A percentile compares a stretch with the other conserved stretches of the same genome.
These are phyloP conservation scores for Plantago lanceolata DNA, from an alignment of 305 asterid species.

Conservation along the genomic window DNA sequence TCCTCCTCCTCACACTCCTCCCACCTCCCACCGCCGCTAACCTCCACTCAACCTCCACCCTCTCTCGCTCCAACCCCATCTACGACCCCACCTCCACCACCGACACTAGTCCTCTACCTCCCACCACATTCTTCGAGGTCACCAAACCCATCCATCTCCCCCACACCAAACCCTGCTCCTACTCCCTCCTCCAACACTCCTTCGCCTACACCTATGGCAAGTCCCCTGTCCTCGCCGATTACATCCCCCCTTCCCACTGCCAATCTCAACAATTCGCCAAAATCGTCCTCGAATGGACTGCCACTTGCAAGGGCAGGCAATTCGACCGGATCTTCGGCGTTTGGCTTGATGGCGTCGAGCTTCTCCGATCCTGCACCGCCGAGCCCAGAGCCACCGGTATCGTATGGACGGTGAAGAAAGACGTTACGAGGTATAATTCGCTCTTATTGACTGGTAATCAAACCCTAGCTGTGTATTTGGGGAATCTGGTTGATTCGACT, in stretches of 20 bases:
- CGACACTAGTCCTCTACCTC: constrained; percentile 22
- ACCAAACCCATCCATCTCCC: constrained; percentile 67
- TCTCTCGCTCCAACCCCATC: constrained; percentile 34
- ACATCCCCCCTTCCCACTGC: constrained; percentile 59
- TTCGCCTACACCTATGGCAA: constrained; percentile 65
- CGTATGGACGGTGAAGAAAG: constrained; percentile 73
- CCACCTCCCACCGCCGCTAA: constrained; percentile 43
- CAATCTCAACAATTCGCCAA: constrained; percentile 39
- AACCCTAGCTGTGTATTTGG: constrained; percentile 63
- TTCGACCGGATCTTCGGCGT: constrained; percentile 84
- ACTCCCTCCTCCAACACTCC: constrained; percentile 53
- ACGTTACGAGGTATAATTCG: constrained; percentile 71
- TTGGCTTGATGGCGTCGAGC: constrained; percentile 89
- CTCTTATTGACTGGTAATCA: constrained; percentile 44
- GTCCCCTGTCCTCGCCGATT: constrained; percentile 61
- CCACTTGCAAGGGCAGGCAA: constrained; percentile 73
- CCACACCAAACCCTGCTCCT: constrained; percentile 55
- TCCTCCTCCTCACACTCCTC: constrained; percentile 39
- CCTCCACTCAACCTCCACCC: constrained; percentile 36
- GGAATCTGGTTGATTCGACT: constrained; percentile 61
- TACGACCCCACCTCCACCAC: constrained; percentile 26
- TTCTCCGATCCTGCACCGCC: constrained; percentile 84
- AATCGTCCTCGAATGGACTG: constrained; percentile 74
- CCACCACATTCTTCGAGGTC: constrained; percentile 71
- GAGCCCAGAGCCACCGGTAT: constrained; percentile 71